phyloP scores from a whole-genome alignment of 768 basidiomycete genomes.

The Hydnomerulius pinastri region DNA sequence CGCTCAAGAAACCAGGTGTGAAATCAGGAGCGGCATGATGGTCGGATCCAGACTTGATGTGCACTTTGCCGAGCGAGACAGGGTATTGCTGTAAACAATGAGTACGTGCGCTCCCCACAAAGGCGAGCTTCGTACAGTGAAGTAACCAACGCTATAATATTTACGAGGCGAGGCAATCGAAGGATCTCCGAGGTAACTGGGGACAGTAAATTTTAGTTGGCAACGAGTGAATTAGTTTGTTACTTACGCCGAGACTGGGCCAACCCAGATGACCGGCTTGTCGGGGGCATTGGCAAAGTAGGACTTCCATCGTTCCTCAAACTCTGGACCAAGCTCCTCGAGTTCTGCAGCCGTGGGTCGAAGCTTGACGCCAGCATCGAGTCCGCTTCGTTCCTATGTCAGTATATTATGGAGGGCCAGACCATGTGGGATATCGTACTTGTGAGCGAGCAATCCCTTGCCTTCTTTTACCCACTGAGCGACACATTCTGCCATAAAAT shows the following conservation, averaged over 20 bases:
- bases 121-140: constrained; percentile 23
- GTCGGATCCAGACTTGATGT: constrained; percentile 15
- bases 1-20: constrained; percentile 10
- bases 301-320: constrained; percentile 20
- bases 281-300: constrained; percentile 19
- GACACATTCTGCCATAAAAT: too few species aligned
- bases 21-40: constrained; percentile 14
- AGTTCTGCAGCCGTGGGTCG: constrained; percentile 25
- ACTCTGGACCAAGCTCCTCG: constrained; percentile 17
- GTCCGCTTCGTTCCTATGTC: too few species aligned
- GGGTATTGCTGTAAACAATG: constrained; percentile 11
- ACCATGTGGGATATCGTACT: too few species aligned
- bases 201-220: too few species aligned
- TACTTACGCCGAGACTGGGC: too few species aligned
- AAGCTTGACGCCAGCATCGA: constrained; percentile 22
- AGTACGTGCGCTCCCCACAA: background rate
- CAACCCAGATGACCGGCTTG: constrained; percentile 18
- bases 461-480: too few species aligned
- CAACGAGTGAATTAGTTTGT: too few species aligned
- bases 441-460: too few species aligned
- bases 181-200: too few species aligned
- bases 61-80: constrained; percentile 14
- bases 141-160: constrained; percentile 32
- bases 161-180: constrained; percentile 21
- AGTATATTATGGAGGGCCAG: too few species aligned